Evolutionary conservation across 345 rosid species (phyloP).

Genomic region (Corchorus olitorius): DNA sequence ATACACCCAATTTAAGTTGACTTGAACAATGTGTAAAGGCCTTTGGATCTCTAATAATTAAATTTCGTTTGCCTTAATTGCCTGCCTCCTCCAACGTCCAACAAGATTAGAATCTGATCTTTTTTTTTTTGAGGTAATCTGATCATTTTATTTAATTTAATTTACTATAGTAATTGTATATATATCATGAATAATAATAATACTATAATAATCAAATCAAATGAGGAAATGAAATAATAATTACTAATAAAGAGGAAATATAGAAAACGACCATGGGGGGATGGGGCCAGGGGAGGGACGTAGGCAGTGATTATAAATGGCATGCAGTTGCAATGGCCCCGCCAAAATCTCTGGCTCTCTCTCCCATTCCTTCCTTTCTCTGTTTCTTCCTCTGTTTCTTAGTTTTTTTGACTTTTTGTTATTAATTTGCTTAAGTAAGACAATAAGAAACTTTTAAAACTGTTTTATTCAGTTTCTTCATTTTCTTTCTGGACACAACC

Average conservation of each 20-base stretch:
- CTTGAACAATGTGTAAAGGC: background rate
- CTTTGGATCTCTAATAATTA: background rate
- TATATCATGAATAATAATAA: too few relatives aligned
- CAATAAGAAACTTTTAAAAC: background rate
- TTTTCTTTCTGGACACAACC: background rate
- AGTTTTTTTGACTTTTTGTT: too few relatives aligned
- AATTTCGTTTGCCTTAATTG: background rate
- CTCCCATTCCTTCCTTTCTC: background rate
- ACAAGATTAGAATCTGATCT: background rate
- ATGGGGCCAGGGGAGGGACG: background rate
- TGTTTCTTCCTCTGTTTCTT: background rate
- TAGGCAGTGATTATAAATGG: constrained; percentile 8
- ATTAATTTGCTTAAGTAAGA: background rate
- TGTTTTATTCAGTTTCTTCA: background rate
- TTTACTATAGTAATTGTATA: too few relatives aligned
- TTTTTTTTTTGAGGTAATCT: too few relatives aligned
- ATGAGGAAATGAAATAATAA: background rate
- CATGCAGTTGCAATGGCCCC: constrained; percentile 26
- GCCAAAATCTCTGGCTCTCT: constrained; percentile 28
- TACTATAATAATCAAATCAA: too few relatives aligned
- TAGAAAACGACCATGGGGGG: background rate
- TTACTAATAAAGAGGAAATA: background rate
- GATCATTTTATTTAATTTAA: too few relatives aligned
- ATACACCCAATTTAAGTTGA: constrained; percentile 13
- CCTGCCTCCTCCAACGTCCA: background rate